Evolutionary conservation across 768 basidiomycete genomes (phyloP), one percentile per base, ranked within the genome.

Genomic region (Suillus plorans): DNA sequence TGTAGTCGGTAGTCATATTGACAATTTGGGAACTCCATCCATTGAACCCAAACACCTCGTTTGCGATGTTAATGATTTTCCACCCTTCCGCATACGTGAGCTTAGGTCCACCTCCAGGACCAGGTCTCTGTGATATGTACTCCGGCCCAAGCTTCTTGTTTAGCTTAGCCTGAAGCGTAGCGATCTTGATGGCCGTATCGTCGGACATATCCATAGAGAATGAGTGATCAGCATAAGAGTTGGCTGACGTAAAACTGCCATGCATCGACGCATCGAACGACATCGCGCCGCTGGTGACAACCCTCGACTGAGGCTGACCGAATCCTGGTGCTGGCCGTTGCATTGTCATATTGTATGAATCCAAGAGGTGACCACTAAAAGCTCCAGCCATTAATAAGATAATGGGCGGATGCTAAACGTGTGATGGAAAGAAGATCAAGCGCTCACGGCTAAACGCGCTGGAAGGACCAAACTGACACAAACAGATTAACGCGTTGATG

Each of bases 1-100:
- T 76, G 74, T 91, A 92, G 71, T 93, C 92, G 4, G 88, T 91
- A 9, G 86, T 85, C 41, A 97, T 76, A 62, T 73, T 91, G 66
- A 92, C 84, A 56, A 97, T 81, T 57, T 76, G 90, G 2, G 93
- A 91, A 66, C 90, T 92, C 96, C 95, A 96, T 31, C 96, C 97
- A 67, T 99, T 94, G 81, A 95, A 98, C 1, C 97, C 97, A 77
- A 99, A 99, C 50, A 99, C 92, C 68, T 99, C 97, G 74, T 99
- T 99, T 2, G 97, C 97, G 28, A 99, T 84, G 72, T 96, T 97
- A 76, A 99, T 97, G 44, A 95, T 89, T 79, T 94, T 96, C 97
- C 97, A 99, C 0, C 97, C 97, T 74, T 99, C 97, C 1, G 91
- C 90, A 72, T 99, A 98, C 18, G 91, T 95, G 55, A 99, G 80